Evolutionary conservation across 1,284 basidiomycete species (phyloP), one percentile per base, ranked within the genome.

Genomic region (Pascua guehoae): DNA sequence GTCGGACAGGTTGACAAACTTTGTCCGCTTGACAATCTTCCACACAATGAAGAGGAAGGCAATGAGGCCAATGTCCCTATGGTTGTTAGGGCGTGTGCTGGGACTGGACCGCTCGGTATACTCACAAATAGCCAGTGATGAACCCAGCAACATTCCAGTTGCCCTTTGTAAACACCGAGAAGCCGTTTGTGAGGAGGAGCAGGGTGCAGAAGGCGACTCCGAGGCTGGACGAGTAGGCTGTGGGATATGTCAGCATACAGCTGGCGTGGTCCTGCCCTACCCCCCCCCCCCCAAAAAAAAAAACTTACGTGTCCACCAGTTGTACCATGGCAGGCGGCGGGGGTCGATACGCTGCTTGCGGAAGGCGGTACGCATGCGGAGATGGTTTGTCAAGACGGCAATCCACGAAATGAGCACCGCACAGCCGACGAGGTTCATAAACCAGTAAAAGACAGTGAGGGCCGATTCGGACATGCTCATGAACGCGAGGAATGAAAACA

Each of bases 401-500:
- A 61, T 59, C 69, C 67, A 71, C 32, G 62, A 62, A 39, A 70
- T 65, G 32, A 70, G 62, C 39, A 66, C 63, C 15, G 62, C 66
- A 12, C 64, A 62, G 16, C 58, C 60, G 53, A 70, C 65, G 8
- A 71, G 51, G 50, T 62, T 51, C 41, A 66, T 50, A 56, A 67
- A 67, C 69, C 69, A 71, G 50, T 66, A 65, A 55, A 72, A 60
- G 3, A 70, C 68, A 43, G 62, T 71, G 47, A 63, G 47, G 2
- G 69, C 61, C n/a, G 49, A 50, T 8, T 54, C 43, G 2, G 66
- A 66, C 8, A 77, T 55, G 18, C 68, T 70, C 60, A 78, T 70
- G 51, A 68, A 79, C 5, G 76, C 68, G 12, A 79, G 62, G 44
- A 69, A 71, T 44, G 66, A 66, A 59, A 78, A 67, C 9, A 64